These are phyloP conservation scores for Boletus sp. DNA, from an alignment of 768 basidiomycete genomes.

Conservation along the genomic window DNA sequence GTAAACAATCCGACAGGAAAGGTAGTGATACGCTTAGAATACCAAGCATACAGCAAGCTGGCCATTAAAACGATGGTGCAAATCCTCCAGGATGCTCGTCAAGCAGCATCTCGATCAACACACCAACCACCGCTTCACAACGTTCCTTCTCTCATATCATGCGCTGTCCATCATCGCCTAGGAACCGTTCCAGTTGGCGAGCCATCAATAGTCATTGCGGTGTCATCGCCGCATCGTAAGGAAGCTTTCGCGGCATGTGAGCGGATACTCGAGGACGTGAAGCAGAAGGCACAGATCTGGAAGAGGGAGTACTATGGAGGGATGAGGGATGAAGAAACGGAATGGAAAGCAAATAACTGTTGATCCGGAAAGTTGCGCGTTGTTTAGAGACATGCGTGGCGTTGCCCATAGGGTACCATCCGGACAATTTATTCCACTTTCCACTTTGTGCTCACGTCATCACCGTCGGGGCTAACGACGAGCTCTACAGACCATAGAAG, in stretches of 20 bases:
- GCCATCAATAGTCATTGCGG: slow-evolving; percentile 82
- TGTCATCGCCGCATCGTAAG: slow-evolving; percentile 79
- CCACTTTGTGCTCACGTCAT: slow-evolving; percentile 66
- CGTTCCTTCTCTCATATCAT: slow-evolving; percentile 47
- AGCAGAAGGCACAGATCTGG: slow-evolving; percentile 84
- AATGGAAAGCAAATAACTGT: slow-evolving; percentile 64
- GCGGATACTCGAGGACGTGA: slow-evolving; percentile 82
- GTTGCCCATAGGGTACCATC: slow-evolving; percentile 9
- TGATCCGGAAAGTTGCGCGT: slow-evolving; percentile 14
- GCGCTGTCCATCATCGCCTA: slow-evolving; percentile 72
- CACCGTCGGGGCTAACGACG: slow-evolving; percentile 74
- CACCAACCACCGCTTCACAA: slow-evolving; percentile 32
- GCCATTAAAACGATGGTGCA: slow-evolving; percentile 74
- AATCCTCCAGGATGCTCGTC: slow-evolving; percentile 51
- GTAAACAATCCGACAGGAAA: slow-evolving; percentile 47
- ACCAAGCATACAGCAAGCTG: slow-evolving; percentile 79
- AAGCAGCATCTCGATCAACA: slow-evolving; percentile 42
- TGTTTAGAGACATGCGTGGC: slow-evolving; percentile 3
- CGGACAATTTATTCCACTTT: slow-evolving; percentile 55
- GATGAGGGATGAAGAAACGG: slow-evolving; percentile 55
- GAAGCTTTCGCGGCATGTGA: slow-evolving; percentile 82
- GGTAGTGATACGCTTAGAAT: slow-evolving; percentile 69
- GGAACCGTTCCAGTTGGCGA: slow-evolving; percentile 77
- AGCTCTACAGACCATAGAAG: slow-evolving; percentile 82
- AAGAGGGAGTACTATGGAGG: slow-evolving; percentile 87